Conservation (phyloP, 2,329 filamentous ascomycete genomes). For the Alternaria triticina region DNA sequence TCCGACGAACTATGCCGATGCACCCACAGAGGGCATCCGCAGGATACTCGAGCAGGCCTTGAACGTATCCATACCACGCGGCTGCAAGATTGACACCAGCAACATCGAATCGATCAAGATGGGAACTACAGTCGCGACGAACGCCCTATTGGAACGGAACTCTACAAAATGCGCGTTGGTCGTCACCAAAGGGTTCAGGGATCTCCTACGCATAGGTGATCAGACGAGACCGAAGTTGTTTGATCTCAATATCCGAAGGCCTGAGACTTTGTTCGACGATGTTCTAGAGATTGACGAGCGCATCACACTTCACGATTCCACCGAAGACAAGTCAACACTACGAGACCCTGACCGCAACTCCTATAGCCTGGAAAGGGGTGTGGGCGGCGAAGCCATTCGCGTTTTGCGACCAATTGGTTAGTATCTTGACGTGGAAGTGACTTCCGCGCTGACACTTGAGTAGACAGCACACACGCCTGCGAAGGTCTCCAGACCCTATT, state of each 20-base stretch:
- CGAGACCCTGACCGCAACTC: conserved; percentile 4
- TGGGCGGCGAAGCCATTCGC: conserved; percentile 20
- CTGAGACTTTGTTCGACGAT: conserved; percentile 25
- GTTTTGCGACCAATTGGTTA: neutral
- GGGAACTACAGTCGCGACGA: conserved; percentile 34
- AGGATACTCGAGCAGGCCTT: conserved; percentile 33
- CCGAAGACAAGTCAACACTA: conserved; percentile 19
- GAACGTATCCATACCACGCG: conserved; percentile 22
- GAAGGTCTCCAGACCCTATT: conserved; percentile 32
- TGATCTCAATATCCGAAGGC: conserved; percentile 28
- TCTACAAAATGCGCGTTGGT: conserved; percentile 19
- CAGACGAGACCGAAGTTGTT: conserved; percentile 34
- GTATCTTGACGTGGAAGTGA: neutral
- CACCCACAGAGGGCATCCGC: conserved; percentile 43
- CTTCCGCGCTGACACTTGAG: neutral
- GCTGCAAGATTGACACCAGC: conserved; percentile 26
- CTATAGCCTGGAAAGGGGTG: conserved; percentile 15
- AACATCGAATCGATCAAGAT: conserved; percentile 28
- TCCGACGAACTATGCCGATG: conserved; percentile 39
- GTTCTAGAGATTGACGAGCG: conserved; percentile 32
- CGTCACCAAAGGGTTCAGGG: conserved; percentile 28
- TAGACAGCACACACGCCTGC: neutral
- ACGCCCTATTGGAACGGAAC: conserved; percentile 30
- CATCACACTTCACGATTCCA: conserved; percentile 29
- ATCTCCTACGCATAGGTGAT: conserved; percentile 31